Conservation (phyloP, 108 stramenopile species). For the Nitzschia sp. region DNA sequence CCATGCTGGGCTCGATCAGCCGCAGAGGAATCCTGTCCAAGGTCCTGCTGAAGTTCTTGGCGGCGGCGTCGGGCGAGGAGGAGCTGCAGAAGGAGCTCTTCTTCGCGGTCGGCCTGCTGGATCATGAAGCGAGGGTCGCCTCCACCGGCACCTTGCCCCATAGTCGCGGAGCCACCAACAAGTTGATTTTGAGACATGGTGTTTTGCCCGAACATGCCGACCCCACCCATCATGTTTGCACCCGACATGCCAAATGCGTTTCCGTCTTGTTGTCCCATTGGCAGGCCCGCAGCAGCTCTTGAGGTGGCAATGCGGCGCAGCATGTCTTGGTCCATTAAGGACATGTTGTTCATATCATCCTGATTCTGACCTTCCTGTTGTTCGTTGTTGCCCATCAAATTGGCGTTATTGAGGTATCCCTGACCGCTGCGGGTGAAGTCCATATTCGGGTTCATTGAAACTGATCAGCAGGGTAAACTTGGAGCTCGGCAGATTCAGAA, state of each 20-base stretch:
- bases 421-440: constrained; percentile 11
- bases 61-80: constrained; percentile 40
- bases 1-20: background rate
- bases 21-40: constrained; percentile 1
- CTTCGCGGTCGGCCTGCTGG: constrained; percentile 29
- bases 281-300: constrained; percentile 9
- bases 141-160: background rate
- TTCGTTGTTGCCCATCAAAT: background rate
- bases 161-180: background rate
- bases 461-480: too few relatives aligned
- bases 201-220: constrained; percentile 4
- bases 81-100: constrained; percentile 47
- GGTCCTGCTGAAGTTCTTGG: constrained; percentile 23
- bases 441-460: constrained; percentile 1
- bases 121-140: background rate
- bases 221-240: constrained; percentile 5
- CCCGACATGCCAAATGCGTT: background rate
- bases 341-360: constrained; percentile 5
- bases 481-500: too few relatives aligned
- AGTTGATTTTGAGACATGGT: background rate
- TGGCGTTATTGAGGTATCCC: background rate
- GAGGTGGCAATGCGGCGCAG: constrained; percentile 4
- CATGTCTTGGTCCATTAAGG: constrained; percentile 10
- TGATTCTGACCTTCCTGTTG: background rate
- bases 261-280: constrained; percentile 11